Evolutionary conservation across 306 rosid species (phyloP).

Genomic region (Cicer yamashitae): DNA sequence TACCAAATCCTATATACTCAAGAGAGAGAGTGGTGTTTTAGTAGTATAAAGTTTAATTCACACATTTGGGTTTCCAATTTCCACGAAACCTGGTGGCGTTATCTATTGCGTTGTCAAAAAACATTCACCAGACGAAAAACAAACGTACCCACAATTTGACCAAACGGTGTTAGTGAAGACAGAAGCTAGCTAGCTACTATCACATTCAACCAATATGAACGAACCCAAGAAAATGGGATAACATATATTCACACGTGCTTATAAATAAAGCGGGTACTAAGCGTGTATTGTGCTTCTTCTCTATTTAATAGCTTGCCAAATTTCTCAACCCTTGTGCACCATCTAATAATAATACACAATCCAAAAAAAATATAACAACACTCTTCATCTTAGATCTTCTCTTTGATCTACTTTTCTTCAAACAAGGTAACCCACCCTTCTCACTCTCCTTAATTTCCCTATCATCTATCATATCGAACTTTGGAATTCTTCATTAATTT

Average conservation of each 20-base stretch:
- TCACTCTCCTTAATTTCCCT: not conserved
- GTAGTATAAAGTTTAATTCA: too few species aligned
- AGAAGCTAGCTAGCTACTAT: not conserved
- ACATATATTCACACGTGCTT: constrained; percentile 49
- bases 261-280: not conserved
- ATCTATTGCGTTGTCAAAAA: constrained; percentile 19
- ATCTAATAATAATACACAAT: not conserved
- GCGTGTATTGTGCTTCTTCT: constrained; percentile 37
- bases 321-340: not conserved
- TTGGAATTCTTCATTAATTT: not conserved
- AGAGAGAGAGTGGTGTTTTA: too few species aligned
- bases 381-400: constrained; percentile 8
- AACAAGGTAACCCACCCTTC: constrained; percentile 33
- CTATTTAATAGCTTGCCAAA: not conserved
- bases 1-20: too few species aligned
- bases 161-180: constrained; percentile 14
- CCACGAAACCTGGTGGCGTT: not conserved
- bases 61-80: not conserved
- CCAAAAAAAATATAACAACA: not conserved
- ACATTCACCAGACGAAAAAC: constrained; percentile 1
- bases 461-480: not conserved
- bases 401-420: not conserved
- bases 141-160: constrained; percentile 59
- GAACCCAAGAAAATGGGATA: constrained; percentile 25
- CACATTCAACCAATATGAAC: constrained; percentile 40